Evolutionary conservation across 805 yeast species (phyloP).

Genomic region (Diddensiella caesifluorescens): DNA sequence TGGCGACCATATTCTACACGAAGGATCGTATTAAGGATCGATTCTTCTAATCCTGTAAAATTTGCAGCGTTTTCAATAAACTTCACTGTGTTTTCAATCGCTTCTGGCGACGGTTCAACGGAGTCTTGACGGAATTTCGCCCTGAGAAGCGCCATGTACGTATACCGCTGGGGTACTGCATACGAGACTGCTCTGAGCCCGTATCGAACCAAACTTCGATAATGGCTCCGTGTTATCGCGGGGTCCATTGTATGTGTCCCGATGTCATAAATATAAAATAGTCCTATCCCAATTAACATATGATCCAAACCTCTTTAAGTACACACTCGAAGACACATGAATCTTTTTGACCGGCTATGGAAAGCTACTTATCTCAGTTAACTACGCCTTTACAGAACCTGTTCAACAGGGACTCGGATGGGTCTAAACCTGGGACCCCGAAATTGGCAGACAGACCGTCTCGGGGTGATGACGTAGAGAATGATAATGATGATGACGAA

Average conservation of each 20-base stretch:
- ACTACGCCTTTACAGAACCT: constrained; percentile 2
- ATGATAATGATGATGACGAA: constrained; percentile 31
- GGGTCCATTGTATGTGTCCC: too few species aligned
- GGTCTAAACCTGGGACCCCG: neutral
- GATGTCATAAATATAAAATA: too few species aligned
- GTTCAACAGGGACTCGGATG: neutral
- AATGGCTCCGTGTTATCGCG: neutral
- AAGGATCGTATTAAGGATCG: constrained; percentile 13
- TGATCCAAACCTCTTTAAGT: neutral
- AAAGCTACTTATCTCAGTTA: neutral
- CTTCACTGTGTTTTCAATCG: constrained; percentile 15
- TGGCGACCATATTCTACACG: constrained; percentile 31
- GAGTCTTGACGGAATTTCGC: constrained; percentile 8
- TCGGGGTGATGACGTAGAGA: constrained; percentile 6
- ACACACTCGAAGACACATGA: neutral
- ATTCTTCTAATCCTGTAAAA: constrained; percentile 15
- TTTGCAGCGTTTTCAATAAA: constrained; percentile 18
- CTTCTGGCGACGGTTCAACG: neutral
- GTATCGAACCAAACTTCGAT: constrained; percentile 14
- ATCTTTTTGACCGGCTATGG: too few species aligned
- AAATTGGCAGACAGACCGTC: constrained; percentile 1
- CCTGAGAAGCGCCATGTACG: constrained; percentile 8
- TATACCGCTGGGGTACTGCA: constrained; percentile 16
- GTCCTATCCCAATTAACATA: too few species aligned
- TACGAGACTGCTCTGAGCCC: constrained; percentile 17